Evolutionary conservation across 192 early-diverging fungal species (phyloP), one percentile per base, ranked within the genome.

Genomic region (Coemansia sp.): DNA sequence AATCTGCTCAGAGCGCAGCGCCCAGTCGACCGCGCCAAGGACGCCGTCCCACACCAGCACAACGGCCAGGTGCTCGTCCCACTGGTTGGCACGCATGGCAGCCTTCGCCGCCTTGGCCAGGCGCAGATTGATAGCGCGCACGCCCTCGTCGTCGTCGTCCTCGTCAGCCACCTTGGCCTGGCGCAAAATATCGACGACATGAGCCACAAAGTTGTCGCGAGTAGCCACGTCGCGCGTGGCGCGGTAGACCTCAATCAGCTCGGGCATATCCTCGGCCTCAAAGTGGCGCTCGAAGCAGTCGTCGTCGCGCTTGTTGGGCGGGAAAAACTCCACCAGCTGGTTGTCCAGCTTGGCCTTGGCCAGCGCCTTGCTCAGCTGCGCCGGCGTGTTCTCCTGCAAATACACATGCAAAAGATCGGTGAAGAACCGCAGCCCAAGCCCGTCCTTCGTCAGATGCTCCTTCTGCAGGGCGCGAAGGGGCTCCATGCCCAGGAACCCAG

Each of bases 381-480:
- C 90, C 65, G 94, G 87, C 33, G 65, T 85, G 58, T 95, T 92
- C 65, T 93, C 91, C 43, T 84, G 76, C 65, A 97, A 82, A 80
- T 91, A 93, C 33, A 90, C 89, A 58, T 92, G 87, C 86, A 97
- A 89, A 38, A 95, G 88, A 29, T 89, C 78, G 11, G 95, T 98
- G 44, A 91, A 81, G 79, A 97, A 98, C 44, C 88, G 85, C 53
- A 97, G 83, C 15, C 93, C 88, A 24, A 90, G 87, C 38, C 94
- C 95, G 72, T 96, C 95, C 85, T 95, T 96, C 72, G 96, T 93
- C 75, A 98, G 87, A 75, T 98, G 94, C 70, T 98, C 97, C 85
- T 96, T 95, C 71, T 94, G 88, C 65, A 97, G 78, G 49, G 88
- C 87, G 43, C 79, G 87, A 66, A 98, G 87, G 9, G 94, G 90